Evolutionary conservation across 2,329 filamentous ascomycete species (phyloP), one percentile per base, ranked within the genome.

Genomic region (Aspergillus quadricinctus): DNA sequence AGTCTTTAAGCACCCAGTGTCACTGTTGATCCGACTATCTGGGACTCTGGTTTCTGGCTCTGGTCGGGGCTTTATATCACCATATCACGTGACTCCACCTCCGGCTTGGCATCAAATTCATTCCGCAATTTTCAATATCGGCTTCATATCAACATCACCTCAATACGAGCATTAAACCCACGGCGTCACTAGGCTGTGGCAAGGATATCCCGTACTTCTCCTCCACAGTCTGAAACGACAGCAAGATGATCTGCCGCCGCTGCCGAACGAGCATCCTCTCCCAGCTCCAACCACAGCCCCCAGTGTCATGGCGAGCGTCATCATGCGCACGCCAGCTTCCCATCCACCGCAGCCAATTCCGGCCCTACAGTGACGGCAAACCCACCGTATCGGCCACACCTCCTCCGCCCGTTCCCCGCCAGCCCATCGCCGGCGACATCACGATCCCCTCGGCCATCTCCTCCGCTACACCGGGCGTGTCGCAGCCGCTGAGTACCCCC

Each of bases 401-500:
- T 45, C 64, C 71, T 54, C 68, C 72, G 9, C 63, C 72, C 3
- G 53, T 58, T 6, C 71, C 71, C 11, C 70, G 69, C 48, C 71
- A 74, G 49, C 66, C 68, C 37, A 58, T 63, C n/a, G 59, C 62
- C 41, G 67, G 64, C 50, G 69, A 68, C 55, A 64, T 67, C 52
- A 66, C 67, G 43, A 66, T 72, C 48, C 70, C 72, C 19, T 73
- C 72, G 52, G 70, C 72, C 35, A 65, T 71, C 58, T 74, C 74
- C 37, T 74, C 74, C 56, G 71, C 72, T 29, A 71, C 72, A 28
- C 72, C 74, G 31, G 72, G 69, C 46, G 64, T 72, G 56, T 76
- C 73, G 37, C 74, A 76, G 63, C 74, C 73, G 27, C 63, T 75
- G 50, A 77, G 73, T 61, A 72, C 74, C 35, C 70, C 73, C 17